Percentiles rank a stretch among this genome's conserved stretches.
Evolutionary conservation across 2,329 filamentous ascomycete species (phyloP).

Genomic region (Juglanconis oblonga): DNA sequence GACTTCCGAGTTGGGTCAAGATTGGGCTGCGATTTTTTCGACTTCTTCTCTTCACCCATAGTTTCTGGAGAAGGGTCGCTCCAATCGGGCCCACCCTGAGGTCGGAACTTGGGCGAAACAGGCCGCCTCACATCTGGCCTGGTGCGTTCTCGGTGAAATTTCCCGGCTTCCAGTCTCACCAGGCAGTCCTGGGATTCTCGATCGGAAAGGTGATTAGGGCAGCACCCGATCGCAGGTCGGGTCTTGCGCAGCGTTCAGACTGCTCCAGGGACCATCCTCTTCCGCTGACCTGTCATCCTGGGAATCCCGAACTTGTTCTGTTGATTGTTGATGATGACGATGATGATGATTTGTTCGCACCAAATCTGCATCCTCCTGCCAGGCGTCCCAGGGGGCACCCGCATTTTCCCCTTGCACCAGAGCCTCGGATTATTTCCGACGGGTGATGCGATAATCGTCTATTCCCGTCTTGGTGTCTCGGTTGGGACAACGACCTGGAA

Average conservation of each 20-base stretch:
- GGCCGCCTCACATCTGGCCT: neutral
- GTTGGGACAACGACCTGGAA: no score
- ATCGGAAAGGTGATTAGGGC: neutral
- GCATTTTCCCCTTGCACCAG: slow-evolving; percentile 8
- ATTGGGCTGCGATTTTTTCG: neutral
- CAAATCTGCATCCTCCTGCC: neutral
- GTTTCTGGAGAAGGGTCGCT: neutral
- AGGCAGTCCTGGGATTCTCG: neutral
- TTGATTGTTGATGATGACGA: no score
- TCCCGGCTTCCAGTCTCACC: slow-evolving; percentile 1
- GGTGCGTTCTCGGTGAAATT: slow-evolving; percentile 5
- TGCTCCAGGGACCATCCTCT: neutral
- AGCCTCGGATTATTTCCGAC: slow-evolving; percentile 18
- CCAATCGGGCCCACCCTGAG: neutral
- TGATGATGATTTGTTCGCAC: neutral
- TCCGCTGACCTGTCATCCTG: neutral
- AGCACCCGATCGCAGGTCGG: neutral
- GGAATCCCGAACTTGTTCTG: neutral
- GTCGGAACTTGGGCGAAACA: slow-evolving; percentile 21
- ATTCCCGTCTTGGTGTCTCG: neutral
- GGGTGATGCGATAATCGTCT: neutral
- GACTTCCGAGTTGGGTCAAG: slow-evolving; percentile 12
- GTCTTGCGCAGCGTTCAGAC: no score
- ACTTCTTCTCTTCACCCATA: neutral
- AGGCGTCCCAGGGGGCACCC: neutral